Base-by-base conservation (phyloP, 768 basidiomycete genomes). In the Rubroboletus satanas region DNA sequence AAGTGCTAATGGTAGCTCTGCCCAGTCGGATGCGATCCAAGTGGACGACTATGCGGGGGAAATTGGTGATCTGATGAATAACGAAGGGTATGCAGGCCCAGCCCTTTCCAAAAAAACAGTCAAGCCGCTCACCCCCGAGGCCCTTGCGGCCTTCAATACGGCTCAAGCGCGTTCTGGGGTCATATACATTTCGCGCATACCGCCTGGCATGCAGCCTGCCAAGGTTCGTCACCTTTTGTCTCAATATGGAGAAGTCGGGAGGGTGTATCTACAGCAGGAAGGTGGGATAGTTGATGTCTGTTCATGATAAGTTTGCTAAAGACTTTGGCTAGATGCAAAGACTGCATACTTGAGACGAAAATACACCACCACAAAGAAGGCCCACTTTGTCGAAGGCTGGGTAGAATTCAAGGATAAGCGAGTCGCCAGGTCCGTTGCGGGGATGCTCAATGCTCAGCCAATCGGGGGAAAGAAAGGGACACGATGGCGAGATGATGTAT, bases 401-500 rank as follows among this genome's bases (percentile, higher is more conserved):
- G 88, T 98, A 39, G 97, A 99, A 72, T 98, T 98, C 75, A 86
- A 88, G 60, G 90, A 98, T 73, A 98, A 98, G 73, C 85, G 83
- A 45, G 77, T 98, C 42, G 97, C 94, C 0, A 83, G 94, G 18
- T 85, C 84, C 37, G 87, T 95, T 9, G 96, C 96, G 8, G 91
- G 84, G 52, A 93, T 98, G 92, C 76, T 99, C 60, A 99, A 99
- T 67, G 97, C 95, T 2, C 87, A 94, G 64, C 82, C 93, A 1
- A 94, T 99, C 56, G 97, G 96, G 29, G 93, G 93, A 2, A 95
- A 93, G 76, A 93, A 93, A 69, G 87, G 88, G 6, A 80, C 84
- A 3, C 78, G 92, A 54, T 98, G 93, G 91, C 79, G 92, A 67
- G 96, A 98, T 66, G 97, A 99, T 61, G 85, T 99, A 8, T 99